Conservation (phyloP, 2,329 filamentous ascomycete genomes). For the Chalaropsis ovoidea region DNA sequence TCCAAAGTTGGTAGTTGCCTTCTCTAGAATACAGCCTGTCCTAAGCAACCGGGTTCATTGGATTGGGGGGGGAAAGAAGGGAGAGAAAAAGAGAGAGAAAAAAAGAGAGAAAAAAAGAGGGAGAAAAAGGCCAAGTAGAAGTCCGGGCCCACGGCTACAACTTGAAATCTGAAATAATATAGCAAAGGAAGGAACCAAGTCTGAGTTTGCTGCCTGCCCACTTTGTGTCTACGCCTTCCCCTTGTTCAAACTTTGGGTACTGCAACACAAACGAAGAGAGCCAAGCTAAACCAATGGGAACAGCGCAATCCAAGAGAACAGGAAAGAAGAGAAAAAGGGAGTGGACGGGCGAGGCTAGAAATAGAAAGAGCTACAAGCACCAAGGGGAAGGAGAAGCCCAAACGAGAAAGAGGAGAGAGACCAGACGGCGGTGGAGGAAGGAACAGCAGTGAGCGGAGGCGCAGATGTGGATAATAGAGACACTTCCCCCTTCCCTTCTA, state of each 20-base stretch:
- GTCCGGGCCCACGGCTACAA: not conserved
- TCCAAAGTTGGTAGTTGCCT: constrained; percentile 5
- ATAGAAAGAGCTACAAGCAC: not conserved
- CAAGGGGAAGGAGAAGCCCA: constrained; percentile 4
- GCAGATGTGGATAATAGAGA: constrained; percentile 8
- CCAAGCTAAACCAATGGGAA: not conserved
- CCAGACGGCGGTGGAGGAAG: not conserved
- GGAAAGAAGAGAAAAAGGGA: not conserved
- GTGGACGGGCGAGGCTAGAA: not conserved
- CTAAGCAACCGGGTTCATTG: constrained; percentile 5
- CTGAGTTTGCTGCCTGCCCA: not conserved
- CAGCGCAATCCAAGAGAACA: not conserved
- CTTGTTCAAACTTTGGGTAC: not conserved
- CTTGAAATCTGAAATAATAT: not conserved
- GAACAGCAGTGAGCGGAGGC: constrained; percentile 1
- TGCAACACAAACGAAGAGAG: not conserved
- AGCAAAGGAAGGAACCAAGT: not conserved
- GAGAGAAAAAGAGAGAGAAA: not conserved
- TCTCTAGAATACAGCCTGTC: not conserved
- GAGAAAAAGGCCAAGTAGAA: not conserved
- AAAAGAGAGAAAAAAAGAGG: not conserved
- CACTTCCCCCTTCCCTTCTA: not conserved
- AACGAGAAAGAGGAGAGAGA: not conserved
- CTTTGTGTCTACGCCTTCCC: not conserved
- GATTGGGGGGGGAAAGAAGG: not conserved